Evolutionary conservation across 805 yeast species (phyloP), one percentile per base, ranked within the genome.

Genomic region (Soucietia sequanensis): DNA sequence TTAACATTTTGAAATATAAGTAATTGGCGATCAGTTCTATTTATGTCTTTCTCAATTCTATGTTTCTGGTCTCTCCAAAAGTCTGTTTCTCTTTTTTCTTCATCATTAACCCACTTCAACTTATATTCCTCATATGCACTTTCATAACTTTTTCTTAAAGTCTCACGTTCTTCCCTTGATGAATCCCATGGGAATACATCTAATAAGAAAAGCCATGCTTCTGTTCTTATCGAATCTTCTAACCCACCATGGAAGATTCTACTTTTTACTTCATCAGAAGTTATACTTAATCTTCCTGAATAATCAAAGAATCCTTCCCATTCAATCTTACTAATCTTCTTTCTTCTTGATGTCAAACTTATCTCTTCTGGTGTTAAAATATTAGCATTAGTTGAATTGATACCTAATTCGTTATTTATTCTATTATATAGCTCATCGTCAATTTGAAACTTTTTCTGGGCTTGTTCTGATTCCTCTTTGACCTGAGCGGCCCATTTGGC

Each of bases 401-500:
- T 59, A 0, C 88, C 89, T 9, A 84, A 56, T 49, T 84, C 90
- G 34, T 69, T 65, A 35, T 71, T 72, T 26, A 84, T 68, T 33
- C 76, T 54, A 20, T 71, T 72, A 44, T 81, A 80, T 12, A 78
- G 67, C n/a, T 77, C 78, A 47, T 79, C 81, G 37, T 81, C 68
- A 22, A 80, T 65, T 49, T 73, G 66, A 49, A 68, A 65, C 37
- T 68, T 65, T 41, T 77, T 60, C 41, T 76, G 70, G 33, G 77
- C 75, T 46, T 80, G 58, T 39, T 67, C 89, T 2, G 96, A 93
- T 56, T 91, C 95, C 48, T 89, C 90, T 48, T 91, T 93, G 7
- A 93, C 93, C 19, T 87, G 87, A 47, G 87, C 74, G 0, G 98
- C 97, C 98, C 98, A 93, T 63, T 89, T 90, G 4, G 98, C 98